Conservation (phyloP, 345 rosid genomes). For the Turnera subulata region DNA sequence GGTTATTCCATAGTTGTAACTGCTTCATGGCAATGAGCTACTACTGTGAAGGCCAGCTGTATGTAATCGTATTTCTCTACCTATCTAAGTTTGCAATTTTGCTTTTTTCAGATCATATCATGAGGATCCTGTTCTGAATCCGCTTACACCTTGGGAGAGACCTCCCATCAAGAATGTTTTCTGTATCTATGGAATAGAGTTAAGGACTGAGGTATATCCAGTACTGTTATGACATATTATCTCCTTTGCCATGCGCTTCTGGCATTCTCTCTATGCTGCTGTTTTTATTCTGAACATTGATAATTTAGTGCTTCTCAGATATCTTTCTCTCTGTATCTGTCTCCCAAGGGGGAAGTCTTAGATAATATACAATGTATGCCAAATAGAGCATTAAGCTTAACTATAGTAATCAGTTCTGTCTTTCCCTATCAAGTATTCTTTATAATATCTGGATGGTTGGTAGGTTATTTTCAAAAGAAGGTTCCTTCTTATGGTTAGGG, state of each 20-base stretch:
- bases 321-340: background rate
- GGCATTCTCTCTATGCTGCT: too few relatives aligned
- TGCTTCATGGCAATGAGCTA: background rate
- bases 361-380: background rate
- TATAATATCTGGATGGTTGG: background rate
- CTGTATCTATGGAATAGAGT: conserved; percentile 88
- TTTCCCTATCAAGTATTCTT: background rate
- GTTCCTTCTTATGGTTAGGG: conserved; percentile 8
- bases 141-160: conserved; percentile 97
- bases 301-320: too few relatives aligned
- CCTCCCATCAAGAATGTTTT: conserved; percentile 94
- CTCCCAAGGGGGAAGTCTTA: conserved; percentile 1
- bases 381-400: background rate
- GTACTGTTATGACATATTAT: background rate
- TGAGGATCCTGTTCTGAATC: conserved; percentile 82
- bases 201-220: conserved; percentile 87
- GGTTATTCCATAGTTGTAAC: background rate
- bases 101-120: conserved; percentile 70
- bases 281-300: too few relatives aligned
- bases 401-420: background rate
- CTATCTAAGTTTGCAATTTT: conserved; percentile 8
- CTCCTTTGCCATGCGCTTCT: background rate
- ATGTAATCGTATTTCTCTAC: background rate
- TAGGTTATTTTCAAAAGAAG: conserved; percentile 11
- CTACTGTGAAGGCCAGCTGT: conserved; percentile 1